phyloP scores from a whole-genome alignment of 2,329 filamentous ascomycete species.

The Scedosporium minutisporum region DNA sequence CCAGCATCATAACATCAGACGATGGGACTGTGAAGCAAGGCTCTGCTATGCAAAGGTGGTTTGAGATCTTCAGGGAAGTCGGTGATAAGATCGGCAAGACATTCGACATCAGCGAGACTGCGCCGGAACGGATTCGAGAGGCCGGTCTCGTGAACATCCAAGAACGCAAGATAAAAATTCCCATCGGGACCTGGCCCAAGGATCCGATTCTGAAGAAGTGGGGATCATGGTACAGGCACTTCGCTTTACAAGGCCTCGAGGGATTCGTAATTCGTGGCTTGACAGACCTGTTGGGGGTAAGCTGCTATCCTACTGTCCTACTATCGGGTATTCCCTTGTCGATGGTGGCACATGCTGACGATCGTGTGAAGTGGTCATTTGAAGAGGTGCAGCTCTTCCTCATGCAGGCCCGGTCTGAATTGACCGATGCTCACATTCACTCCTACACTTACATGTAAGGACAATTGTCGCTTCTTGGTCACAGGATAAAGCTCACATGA shows the following conservation, averaged over 20 bases:
- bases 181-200: background rate
- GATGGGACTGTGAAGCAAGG: background rate
- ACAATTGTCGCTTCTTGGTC: no score
- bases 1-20: background rate
- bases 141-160: background rate
- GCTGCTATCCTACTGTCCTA: background rate
- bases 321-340: conserved; percentile 11
- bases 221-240: background rate
- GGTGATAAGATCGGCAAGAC: background rate
- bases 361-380: no score
- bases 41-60: background rate
- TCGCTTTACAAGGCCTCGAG: background rate
- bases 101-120: background rate
- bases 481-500: no score
- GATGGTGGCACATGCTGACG: no score
- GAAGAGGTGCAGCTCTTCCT: no score
- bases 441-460: no score
- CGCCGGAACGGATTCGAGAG: background rate
- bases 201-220: background rate
- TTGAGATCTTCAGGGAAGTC: background rate
- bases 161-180: background rate
- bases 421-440: no score
- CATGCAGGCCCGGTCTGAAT: no score
- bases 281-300: background rate
- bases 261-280: background rate